These are phyloP conservation scores for Gastrolobium bilobum DNA, from an alignment of 306 rosid genomes.

Conservation along the genomic window DNA sequence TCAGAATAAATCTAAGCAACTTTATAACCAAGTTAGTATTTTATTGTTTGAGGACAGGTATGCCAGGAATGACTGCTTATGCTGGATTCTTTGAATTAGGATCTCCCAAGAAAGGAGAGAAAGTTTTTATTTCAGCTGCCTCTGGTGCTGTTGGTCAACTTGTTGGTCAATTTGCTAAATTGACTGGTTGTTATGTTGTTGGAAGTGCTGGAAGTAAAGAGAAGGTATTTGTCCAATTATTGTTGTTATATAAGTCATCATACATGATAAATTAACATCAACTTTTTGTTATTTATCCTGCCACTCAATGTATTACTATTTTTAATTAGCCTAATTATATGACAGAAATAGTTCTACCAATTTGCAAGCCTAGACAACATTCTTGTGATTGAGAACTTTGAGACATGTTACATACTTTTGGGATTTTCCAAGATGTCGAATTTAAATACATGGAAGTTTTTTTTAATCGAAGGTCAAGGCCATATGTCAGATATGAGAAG, in stretches of 20 bases:
- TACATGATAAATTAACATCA: not conserved
- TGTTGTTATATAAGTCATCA: not conserved
- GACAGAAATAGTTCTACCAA: no score
- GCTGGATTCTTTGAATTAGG: slow-evolving; percentile 52
- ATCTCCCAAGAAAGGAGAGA: slow-evolving; percentile 56
- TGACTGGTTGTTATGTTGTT: slow-evolving; percentile 50
- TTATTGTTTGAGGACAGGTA: slow-evolving; percentile 46
- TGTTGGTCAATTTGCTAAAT: slow-evolving; percentile 52
- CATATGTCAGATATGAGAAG: not conserved
- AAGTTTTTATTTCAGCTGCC: slow-evolving; percentile 53
- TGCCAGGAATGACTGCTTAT: slow-evolving; percentile 62
- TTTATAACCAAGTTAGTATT: not conserved
- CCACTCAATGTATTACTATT: not conserved
- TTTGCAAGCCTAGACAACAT: not conserved
- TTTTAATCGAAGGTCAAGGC: not conserved
- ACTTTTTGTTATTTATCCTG: not conserved
- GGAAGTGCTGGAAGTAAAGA: slow-evolving; percentile 66
- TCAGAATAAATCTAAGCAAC: slow-evolving; percentile 4
- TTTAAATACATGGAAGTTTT: not conserved
- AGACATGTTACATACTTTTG: not conserved
- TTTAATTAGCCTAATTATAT: not conserved
- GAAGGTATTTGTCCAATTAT: slow-evolving; percentile 43
- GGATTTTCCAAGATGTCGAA: not conserved
- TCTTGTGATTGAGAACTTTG: not conserved
- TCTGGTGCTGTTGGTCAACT: slow-evolving; percentile 58